Evolutionary conservation across 1,284 basidiomycete genomes (phyloP).

Genomic region (Trichosporon coremiiforme): DNA sequence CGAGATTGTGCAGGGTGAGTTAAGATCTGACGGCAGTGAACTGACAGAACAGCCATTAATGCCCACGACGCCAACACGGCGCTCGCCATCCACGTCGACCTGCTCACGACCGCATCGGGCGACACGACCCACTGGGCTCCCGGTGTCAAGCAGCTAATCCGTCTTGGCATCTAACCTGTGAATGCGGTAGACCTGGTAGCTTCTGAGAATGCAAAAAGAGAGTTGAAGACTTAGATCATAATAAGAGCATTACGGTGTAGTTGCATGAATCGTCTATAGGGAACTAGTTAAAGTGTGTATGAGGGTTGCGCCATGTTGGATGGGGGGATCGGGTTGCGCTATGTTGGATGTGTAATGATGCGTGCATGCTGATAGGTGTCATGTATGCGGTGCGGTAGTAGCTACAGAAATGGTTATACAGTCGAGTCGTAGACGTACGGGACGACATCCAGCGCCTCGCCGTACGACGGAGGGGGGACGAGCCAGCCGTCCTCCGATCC

Average conservation of each 20-base stretch:
- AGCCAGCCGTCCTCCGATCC: constrained; percentile 50
- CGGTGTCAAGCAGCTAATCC: constrained; percentile 72
- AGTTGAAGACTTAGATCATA: not conserved
- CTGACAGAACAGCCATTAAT: constrained; percentile 65
- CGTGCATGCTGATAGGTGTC: not conserved
- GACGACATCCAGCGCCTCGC: constrained; percentile 36
- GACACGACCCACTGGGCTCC: constrained; percentile 87
- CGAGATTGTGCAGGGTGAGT: constrained; percentile 68
- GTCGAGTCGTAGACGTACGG: constrained; percentile 38
- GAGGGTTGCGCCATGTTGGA: not conserved
- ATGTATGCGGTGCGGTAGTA: not conserved
- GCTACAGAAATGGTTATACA: not conserved
- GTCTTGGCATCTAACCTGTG: constrained; percentile 38
- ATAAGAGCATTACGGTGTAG: not conserved
- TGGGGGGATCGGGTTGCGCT: not conserved
- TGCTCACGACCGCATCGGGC: constrained; percentile 73
- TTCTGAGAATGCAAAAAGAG: constrained; percentile 10
- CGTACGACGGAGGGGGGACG: constrained; percentile 46
- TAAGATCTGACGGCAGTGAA: not conserved
- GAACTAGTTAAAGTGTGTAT: not conserved
- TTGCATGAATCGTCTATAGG: not conserved
- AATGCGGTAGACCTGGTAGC: not conserved
- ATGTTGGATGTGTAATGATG: not conserved
- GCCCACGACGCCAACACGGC: constrained; percentile 70
- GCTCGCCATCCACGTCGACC: constrained; percentile 73